These are phyloP conservation scores for Stemphylium beticola DNA, from an alignment of 2,329 filamentous ascomycete species.

Conservation along the genomic window DNA sequence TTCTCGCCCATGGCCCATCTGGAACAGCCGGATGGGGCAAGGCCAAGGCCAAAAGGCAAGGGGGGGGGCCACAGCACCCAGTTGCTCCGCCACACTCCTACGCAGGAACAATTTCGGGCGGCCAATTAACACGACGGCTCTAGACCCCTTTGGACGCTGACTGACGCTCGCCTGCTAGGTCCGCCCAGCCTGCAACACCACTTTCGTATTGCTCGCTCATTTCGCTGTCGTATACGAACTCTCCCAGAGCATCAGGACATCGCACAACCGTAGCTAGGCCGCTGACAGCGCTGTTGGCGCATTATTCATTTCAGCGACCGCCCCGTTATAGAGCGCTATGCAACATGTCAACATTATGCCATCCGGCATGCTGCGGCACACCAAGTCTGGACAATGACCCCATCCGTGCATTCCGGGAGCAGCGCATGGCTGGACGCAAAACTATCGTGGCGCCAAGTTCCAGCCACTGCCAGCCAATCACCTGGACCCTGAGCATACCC, in stretches of 20 bases:
- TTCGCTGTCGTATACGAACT: neutral
- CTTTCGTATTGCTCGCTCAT: conserved; percentile 6
- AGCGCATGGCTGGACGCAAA: conserved; percentile 13
- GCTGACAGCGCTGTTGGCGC: neutral
- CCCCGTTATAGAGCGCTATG: neutral
- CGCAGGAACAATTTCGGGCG: conserved; percentile 25
- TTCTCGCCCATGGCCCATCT: neutral
- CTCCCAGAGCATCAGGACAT: neutral
- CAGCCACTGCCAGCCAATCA: conserved; percentile 9
- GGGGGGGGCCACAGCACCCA: neutral
- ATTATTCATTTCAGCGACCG: neutral
- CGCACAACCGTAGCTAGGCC: too few relatives aligned
- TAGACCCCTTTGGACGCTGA: conserved; percentile 14
- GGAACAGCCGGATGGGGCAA: conserved; percentile 22
- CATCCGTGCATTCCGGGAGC: conserved; percentile 20
- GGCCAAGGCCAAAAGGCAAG: conserved; percentile 9
- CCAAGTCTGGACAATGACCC: conserved; percentile 15
- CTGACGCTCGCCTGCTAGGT: conserved; percentile 9
- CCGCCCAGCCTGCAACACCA: conserved; percentile 6
- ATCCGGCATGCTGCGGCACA: conserved; percentile 13
- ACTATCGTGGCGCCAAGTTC: conserved; percentile 1
- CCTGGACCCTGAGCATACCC: neutral
- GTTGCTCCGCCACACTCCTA: conserved; percentile 34
- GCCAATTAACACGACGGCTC: conserved; percentile 12
- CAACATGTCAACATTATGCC: conserved; percentile 7